Conservation (phyloP, 2,329 filamentous ascomycete species). For the Pleomassaria siparia region DNA sequence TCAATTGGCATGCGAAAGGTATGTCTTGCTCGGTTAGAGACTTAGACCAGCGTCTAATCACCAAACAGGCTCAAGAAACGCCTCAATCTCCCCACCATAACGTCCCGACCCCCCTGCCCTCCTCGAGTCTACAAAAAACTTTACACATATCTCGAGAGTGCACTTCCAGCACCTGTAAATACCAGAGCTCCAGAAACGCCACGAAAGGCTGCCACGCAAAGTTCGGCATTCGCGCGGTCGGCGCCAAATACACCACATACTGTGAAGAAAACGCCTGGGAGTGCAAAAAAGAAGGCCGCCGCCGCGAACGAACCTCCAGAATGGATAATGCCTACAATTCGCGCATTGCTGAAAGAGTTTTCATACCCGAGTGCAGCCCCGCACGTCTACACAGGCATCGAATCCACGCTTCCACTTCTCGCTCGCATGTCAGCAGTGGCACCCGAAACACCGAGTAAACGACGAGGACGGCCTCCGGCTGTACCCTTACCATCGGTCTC, state of each 20-base stretch:
- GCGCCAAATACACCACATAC: slow-evolving; percentile 30
- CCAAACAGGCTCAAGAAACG: slow-evolving; percentile 63
- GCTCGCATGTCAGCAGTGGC: slow-evolving; percentile 33
- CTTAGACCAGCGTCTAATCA: slow-evolving; percentile 32
- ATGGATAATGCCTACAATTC: slow-evolving; percentile 71
- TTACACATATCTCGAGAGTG: slow-evolving; percentile 75
- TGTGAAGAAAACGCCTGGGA: slow-evolving; percentile 24
- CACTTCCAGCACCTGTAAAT: slow-evolving; percentile 54
- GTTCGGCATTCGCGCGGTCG: slow-evolving; percentile 22
- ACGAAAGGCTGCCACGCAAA: slow-evolving; percentile 29
- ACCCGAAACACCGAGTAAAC: slow-evolving; percentile 48
- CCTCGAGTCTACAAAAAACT: slow-evolving; percentile 73
- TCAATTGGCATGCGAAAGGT: slow-evolving; percentile 80
- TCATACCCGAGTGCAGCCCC: slow-evolving; percentile 64
- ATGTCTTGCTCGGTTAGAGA: slow-evolving; percentile 8
- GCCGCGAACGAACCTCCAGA: slow-evolving; percentile 26
- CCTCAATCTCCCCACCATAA: slow-evolving; percentile 37
- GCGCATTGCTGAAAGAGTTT: slow-evolving; percentile 65
- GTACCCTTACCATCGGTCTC: slow-evolving; percentile 5
- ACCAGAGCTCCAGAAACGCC: slow-evolving; percentile 32
- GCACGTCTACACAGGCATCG: slow-evolving; percentile 74
- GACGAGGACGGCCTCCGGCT: slow-evolving; percentile 42
- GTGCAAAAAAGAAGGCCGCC: slow-evolving; percentile 15
- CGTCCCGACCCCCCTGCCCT: slow-evolving; percentile 39
- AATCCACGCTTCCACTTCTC: slow-evolving; percentile 51